A percentile compares a stretch with the other conserved stretches of the same genome.
Conservation (phyloP, 2,329 filamentous ascomycete species). For the Pezicula neosporulosa region DNA sequence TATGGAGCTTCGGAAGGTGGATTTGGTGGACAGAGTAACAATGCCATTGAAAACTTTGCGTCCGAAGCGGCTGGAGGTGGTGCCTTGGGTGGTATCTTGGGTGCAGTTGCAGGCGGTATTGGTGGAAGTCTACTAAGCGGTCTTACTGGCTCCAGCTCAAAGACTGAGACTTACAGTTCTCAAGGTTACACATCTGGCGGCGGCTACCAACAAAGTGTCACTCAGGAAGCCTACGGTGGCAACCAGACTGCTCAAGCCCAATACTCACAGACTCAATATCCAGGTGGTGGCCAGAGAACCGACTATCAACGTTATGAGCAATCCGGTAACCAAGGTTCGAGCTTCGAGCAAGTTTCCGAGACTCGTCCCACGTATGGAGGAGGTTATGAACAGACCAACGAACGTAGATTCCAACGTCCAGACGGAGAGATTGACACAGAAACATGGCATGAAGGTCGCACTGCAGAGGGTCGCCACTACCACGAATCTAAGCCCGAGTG, state of each 20-base stretch:
- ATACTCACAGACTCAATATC: slow-evolving; percentile 50
- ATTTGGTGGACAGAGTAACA: slow-evolving; percentile 17
- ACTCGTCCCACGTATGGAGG: slow-evolving; percentile 47
- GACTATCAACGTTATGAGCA: slow-evolving; percentile 61
- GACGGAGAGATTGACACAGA: slow-evolving; percentile 26
- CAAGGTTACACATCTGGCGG: slow-evolving; percentile 55
- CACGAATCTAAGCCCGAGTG: slow-evolving; percentile 7
- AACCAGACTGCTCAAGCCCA: slow-evolving; percentile 25
- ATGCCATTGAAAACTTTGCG: slow-evolving; percentile 46
- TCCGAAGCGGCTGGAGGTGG: slow-evolving; percentile 61
- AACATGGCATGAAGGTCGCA: slow-evolving; percentile 16
- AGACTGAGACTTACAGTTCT: slow-evolving; percentile 50
- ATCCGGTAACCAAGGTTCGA: slow-evolving; percentile 42
- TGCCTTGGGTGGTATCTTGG: slow-evolving; percentile 67
- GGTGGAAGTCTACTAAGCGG: slow-evolving; percentile 65
- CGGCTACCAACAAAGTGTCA: slow-evolving; percentile 57
- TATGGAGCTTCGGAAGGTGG: slow-evolving; percentile 22
- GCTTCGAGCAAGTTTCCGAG: slow-evolving; percentile 57
- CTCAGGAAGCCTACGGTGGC: slow-evolving; percentile 54
- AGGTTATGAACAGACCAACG: slow-evolving; percentile 56
- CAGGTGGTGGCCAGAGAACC: slow-evolving; percentile 51
- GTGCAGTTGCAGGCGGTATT: slow-evolving; percentile 62
- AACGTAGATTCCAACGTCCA: slow-evolving; percentile 44
- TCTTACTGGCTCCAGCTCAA: slow-evolving; percentile 34
- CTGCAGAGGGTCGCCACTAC: slow-evolving; percentile 15